Conservation (phyloP, 768 basidiomycete genomes). For the Baorangia bicolor region DNA sequence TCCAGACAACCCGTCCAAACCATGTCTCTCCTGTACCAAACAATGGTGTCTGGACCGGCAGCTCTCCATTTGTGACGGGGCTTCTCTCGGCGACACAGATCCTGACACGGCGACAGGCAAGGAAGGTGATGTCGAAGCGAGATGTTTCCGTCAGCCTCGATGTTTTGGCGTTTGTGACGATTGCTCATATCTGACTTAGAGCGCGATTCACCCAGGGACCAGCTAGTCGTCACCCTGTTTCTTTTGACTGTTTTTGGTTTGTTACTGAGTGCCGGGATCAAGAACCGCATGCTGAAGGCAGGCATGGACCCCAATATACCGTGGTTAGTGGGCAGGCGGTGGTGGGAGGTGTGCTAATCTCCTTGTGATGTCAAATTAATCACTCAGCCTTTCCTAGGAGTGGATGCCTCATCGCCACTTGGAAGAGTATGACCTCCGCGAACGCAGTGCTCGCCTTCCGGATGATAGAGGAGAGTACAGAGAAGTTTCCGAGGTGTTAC, state of each 20-base stretch:
- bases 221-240: slow-evolving; percentile 89
- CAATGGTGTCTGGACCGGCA: slow-evolving; percentile 96
- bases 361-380: slow-evolving; percentile 19
- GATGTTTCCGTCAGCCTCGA: slow-evolving; percentile 84
- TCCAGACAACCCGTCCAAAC: slow-evolving; percentile 84
- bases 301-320: slow-evolving; percentile 63
- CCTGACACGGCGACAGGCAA: slow-evolving; percentile 93
- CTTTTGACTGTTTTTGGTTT: slow-evolving; percentile 85
- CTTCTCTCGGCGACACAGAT: slow-evolving; percentile 81
- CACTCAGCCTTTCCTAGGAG: slow-evolving; percentile 24
- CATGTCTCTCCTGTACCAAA: slow-evolving; percentile 90
- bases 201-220: slow-evolving; percentile 93
- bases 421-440: slow-evolving; percentile 52
- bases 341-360: slow-evolving; percentile 75
- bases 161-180: slow-evolving; percentile 31
- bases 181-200: slow-evolving; percentile 48
- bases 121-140: slow-evolving; percentile 92
- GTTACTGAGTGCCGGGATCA: slow-evolving; percentile 80
- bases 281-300: slow-evolving; percentile 77
- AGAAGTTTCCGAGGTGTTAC: slow-evolving; percentile 36
- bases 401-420: slow-evolving; percentile 49
- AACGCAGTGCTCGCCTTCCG: slow-evolving; percentile 29
- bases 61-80: slow-evolving; percentile 77
- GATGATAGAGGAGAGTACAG: slow-evolving; percentile 45
- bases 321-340: slow-evolving; percentile 63